Conservation (phyloP, 2,329 filamentous ascomycete species). For the Colletotrichum cereale region DNA sequence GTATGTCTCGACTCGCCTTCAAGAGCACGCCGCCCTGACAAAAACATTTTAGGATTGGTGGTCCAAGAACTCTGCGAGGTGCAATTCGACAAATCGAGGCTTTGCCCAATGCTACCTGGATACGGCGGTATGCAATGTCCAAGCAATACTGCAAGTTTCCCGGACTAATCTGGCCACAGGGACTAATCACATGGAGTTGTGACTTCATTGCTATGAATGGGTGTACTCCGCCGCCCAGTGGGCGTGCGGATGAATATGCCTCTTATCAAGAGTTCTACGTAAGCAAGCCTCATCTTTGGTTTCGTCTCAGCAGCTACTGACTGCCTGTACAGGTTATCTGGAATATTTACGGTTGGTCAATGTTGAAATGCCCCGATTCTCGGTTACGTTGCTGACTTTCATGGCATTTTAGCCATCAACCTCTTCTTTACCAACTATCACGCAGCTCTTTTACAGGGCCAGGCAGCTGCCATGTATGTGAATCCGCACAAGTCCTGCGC, state of each 20-base stretch:
- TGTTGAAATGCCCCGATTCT: no score
- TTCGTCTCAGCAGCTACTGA: not conserved
- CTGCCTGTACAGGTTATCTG: constrained; percentile 5
- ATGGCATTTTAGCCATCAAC: constrained; percentile 3
- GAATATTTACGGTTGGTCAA: constrained; percentile 22
- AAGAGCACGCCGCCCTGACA: not conserved
- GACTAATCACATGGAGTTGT: constrained; percentile 24
- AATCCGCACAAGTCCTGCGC: no score
- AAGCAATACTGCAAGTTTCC: no score
- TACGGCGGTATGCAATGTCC: constrained; percentile 3
- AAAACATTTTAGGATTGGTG: constrained; percentile 14
- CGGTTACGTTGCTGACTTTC: not conserved
- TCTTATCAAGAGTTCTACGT: constrained; percentile 26
- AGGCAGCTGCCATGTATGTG: constrained; percentile 16
- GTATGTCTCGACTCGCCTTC: not conserved
- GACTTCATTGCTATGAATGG: constrained; percentile 21
- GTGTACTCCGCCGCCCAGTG: constrained; percentile 25
- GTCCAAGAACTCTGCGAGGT: constrained; percentile 20
- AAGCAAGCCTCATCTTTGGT: not conserved
- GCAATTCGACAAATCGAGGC: not conserved
- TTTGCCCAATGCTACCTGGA: constrained; percentile 26
- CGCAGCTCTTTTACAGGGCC: constrained; percentile 16
- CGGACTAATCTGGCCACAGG: not conserved
- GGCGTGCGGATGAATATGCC: not conserved
- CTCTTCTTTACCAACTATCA: constrained; percentile 28